Evolutionary conservation across 164 flowering plant genomes (phyloP), one percentile per base, ranked within the genome.

Genomic region (Annona cherimola): DNA sequence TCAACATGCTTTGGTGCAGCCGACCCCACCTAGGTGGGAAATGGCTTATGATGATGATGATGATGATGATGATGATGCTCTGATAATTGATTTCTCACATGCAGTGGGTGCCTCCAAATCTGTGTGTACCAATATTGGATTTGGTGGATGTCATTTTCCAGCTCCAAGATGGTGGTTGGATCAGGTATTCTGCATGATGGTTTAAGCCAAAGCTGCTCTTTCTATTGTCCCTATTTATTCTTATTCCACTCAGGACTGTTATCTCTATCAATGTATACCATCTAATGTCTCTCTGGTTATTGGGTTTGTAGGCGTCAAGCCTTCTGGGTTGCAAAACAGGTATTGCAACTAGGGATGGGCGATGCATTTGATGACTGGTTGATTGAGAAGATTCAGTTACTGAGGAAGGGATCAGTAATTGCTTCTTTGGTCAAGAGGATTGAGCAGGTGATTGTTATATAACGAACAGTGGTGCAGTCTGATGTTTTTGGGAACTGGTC

Each of bases 331-430:
- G 98, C 87, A 68, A 96, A 96, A 79, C 99, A 96, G 80, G 83
- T 96, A n/a, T 78, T 96, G 84, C 99, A 96, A 68, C 80, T 96
- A 64, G 99, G 99, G 71, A 96, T 96, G 99, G 97, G 98, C 69
- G 99, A 96, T 89, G 99, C 99, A 19, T 86, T 96, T 68, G 99
- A 96, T 84, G 99, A 96, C 76, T 96, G 99, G 99, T 75, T 96
- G 71, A 83, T 96, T 74, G 95, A 85, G 80, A 96, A 93, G 87
- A 92, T 96, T 54, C 98, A 87, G 80, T 86, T 80, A 77, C 83
- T 96, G 75, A 90, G 98, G 11, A 84, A 74, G 79, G 99, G 99
- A 54, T 81, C 97, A 19, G 86, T 92, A 11, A 83, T 96, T 83
- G 98, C 99, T 81, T 86, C 97, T 66, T 90, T 82, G 57, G 83